Base-by-base conservation (phyloP, 164 flowering plant species). In the Santalum album region DNA sequence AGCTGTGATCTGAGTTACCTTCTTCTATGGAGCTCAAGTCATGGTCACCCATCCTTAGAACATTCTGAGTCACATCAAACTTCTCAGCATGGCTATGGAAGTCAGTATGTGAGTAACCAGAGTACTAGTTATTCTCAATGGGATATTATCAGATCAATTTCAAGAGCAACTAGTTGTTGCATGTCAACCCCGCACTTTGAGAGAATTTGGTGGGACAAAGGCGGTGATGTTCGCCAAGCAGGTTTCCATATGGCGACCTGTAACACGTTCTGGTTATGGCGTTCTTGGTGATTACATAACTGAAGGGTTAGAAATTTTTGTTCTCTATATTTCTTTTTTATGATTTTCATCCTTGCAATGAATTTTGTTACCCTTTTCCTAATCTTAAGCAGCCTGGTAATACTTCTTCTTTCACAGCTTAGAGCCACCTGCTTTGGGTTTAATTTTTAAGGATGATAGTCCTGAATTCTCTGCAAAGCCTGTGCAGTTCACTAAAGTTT, bases 131-230 rank as follows among this genome's bases (percentile, higher is more conserved):
- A 90, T 52, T 76, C 89, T 40, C 87, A 92, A 54, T 90, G 95
- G 95, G 99, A 94, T 38, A 59, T 81, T 58, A 51, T 90, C 53
- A 75, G 95, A 60, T 75, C 95, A 47, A 72, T 85, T 57, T 87
- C 99, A 25, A 86, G 66, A 62, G 71, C 79, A 53, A 81, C 74
- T 60, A 69, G 62, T 64, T 77, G 64, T 73, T 79, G 72, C 49
- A 61, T 82, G 55, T 82, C 97, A 25, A 87, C 95, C 7, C 97
- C 99, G 19, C 78, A 86, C 60, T 94, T 90, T 69, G 96, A 94
- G 69, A 82, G 95, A 71, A 76, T 94, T 59, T 94, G 99, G 99
- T 90, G 95, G 95, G 97, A 94, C 67, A 87, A 78, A 66, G 96
- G 97, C 52, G 63, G 81, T 72, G 99, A 90, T 49, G 46, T 78